A percentile compares a stretch with the other conserved stretches of the same genome.
These are phyloP conservation scores for Rubroboletus satanas DNA, from an alignment of 768 basidiomycete genomes.

Conservation along the genomic window DNA sequence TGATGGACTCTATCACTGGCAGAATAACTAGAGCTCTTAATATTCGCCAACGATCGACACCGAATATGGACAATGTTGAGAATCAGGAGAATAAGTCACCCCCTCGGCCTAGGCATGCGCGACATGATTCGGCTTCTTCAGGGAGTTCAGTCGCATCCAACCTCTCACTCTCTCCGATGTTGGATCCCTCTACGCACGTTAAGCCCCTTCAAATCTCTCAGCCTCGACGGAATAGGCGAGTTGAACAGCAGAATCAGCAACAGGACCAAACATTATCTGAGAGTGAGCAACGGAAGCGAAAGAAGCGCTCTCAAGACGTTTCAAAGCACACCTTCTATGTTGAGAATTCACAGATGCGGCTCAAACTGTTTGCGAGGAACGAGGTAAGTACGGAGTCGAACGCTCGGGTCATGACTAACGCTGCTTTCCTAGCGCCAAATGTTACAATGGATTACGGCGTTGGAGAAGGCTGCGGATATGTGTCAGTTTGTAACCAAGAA, in stretches of 20 bases:
- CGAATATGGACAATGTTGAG: constrained; percentile 6
- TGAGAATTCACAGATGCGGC: constrained; percentile 81
- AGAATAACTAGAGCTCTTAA: constrained; percentile 46
- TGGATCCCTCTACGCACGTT: constrained; percentile 77
- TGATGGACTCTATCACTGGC: constrained; percentile 47
- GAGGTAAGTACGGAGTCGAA: constrained; percentile 46
- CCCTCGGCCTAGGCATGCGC: neutral
- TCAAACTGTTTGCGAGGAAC: constrained; percentile 85
- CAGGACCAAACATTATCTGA: constrained; percentile 15
- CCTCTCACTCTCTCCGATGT: constrained; percentile 51
- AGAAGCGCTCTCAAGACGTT: constrained; percentile 53
- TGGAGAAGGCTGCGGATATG: constrained; percentile 73
- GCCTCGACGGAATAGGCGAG: constrained; percentile 15
- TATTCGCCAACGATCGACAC: constrained; percentile 22
- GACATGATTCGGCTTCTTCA: constrained; percentile 24
- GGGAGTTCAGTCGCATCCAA: constrained; percentile 37
- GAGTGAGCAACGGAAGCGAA: constrained; percentile 45
- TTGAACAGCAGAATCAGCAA: constrained; percentile 17
- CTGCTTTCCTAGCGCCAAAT: constrained; percentile 69
- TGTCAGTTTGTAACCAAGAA: constrained; percentile 79
- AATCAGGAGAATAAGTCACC: constrained; percentile 1
- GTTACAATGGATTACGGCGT: constrained; percentile 92
- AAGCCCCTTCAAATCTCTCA: constrained; percentile 44
- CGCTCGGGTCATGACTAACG: constrained; percentile 2
- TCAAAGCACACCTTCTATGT: constrained; percentile 95